Percentiles rank a stretch among this genome's conserved stretches.
Conservation (phyloP, 1,284 basidiomycete genomes). For the Fomitopsis palustris region DNA sequence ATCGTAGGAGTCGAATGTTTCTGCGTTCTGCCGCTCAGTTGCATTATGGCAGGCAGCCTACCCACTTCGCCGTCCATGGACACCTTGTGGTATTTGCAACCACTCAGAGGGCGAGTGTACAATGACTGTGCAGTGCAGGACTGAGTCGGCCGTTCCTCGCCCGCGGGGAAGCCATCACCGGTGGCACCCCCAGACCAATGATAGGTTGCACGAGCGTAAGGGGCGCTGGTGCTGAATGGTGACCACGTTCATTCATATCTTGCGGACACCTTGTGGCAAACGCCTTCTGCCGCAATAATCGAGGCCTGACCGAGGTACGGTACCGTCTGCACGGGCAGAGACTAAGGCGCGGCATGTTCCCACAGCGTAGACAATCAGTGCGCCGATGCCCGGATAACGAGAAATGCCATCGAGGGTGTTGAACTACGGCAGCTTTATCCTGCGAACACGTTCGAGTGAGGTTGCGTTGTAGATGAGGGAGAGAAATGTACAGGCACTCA, state of each 20-base stretch:
- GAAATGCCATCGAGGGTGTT: background rate
- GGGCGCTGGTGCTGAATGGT: background rate
- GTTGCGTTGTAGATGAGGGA: too few relatives aligned
- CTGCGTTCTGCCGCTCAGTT: background rate
- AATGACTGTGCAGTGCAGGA: background rate
- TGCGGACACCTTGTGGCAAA: background rate
- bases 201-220: background rate
- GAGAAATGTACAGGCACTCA: too few relatives aligned
- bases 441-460: too few relatives aligned
- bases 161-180: background rate
- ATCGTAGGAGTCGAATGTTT: background rate
- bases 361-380: background rate
- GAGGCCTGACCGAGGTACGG: background rate
- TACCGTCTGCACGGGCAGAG: background rate
- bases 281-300: conserved; percentile 1
- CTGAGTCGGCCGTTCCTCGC: background rate
- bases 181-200: background rate
- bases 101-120: background rate
- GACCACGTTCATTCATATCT: conserved; percentile 2
- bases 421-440: background rate
- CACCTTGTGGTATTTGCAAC: background rate
- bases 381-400: conserved; percentile 1
- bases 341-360: background rate
- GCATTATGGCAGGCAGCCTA: background rate
- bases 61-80: background rate